phyloP scores from a whole-genome alignment of 176 grass and related monocot genomes.

The Aegilops tauschii region DNA sequence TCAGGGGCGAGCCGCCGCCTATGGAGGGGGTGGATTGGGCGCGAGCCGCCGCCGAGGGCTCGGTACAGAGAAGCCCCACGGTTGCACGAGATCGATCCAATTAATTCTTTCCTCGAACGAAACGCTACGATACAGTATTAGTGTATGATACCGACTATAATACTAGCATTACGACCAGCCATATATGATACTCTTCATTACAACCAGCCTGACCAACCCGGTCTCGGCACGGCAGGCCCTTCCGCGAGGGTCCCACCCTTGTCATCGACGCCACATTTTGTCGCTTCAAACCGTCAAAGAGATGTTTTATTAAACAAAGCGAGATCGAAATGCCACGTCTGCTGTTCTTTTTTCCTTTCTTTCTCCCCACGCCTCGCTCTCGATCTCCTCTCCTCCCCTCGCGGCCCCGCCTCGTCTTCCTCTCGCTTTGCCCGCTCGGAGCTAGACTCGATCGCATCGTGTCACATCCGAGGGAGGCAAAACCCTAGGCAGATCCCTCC shows the following conservation, averaged over 20 bases:
- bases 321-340: slow-evolving; percentile 16
- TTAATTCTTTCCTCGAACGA: too few relatives aligned
- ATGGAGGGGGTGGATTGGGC: too few relatives aligned
- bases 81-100: too few relatives aligned
- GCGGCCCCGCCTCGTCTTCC: background rate
- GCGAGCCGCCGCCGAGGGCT: too few relatives aligned
- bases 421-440: slow-evolving; percentile 13
- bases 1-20: too few relatives aligned
- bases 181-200: too few relatives aligned
- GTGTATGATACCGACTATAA: too few relatives aligned
- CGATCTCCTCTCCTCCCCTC: background rate
- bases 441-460: slow-evolving; percentile 22
- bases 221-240: too few relatives aligned
- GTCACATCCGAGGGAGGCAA: background rate
- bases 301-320: background rate
- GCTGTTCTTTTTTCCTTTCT: background rate
- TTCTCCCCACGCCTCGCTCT: slow-evolving; percentile 1
- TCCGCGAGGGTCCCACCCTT: background rate
- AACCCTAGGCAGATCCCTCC: slow-evolving; percentile 29
- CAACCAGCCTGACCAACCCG: too few relatives aligned
- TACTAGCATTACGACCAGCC: too few relatives aligned
- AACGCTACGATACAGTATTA: too few relatives aligned
- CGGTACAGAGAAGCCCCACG: too few relatives aligned
- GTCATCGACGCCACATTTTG: background rate
- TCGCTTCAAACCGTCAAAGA: slow-evolving; percentile 40